phyloP scores from a whole-genome alignment of 2,329 filamentous ascomycete species.

The Pestalotiopsis sp. region DNA sequence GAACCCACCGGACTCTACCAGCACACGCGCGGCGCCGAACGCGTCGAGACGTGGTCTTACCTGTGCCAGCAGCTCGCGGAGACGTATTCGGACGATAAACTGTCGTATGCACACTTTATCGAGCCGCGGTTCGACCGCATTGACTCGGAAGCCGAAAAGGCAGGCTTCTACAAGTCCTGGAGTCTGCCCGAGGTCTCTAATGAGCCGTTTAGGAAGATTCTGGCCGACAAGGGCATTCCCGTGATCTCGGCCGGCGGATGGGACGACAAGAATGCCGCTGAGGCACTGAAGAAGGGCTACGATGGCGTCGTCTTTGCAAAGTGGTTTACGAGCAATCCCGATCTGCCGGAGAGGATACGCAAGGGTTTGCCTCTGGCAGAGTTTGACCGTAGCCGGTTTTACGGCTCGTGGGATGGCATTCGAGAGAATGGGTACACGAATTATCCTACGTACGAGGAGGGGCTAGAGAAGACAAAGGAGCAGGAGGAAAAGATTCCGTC shows the following conservation, averaged over 20 bases:
- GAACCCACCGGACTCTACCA: conserved; percentile 50
- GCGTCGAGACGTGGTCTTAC: conserved; percentile 49
- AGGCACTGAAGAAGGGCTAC: conserved; percentile 27
- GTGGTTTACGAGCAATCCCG: conserved; percentile 48
- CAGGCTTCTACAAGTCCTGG: conserved; percentile 39
- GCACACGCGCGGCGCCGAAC: conserved; percentile 45
- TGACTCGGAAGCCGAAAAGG: conserved; percentile 33
- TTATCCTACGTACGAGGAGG: conserved; percentile 28
- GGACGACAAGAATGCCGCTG: conserved; percentile 28
- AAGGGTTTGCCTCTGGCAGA: conserved; percentile 39
- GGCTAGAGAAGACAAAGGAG: not conserved
- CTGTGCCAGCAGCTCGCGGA: conserved; percentile 42
- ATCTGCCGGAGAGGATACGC: conserved; percentile 42
- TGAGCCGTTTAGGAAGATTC: conserved; percentile 27
- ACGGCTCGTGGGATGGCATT: conserved; percentile 26
- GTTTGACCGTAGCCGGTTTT: conserved; percentile 43
- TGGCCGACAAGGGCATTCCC: conserved; percentile 28
- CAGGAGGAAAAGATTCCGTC: not conserved
- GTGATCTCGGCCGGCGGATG: conserved; percentile 27
- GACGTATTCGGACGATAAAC: conserved; percentile 28
- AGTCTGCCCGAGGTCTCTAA: conserved; percentile 30
- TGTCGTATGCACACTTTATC: conserved; percentile 52
- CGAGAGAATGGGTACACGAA: conserved; percentile 36
- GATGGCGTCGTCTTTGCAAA: conserved; percentile 45
- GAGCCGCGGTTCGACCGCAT: conserved; percentile 52